Conservation (phyloP, 2,329 filamentous ascomycete genomes). For the Microcyclospora pomicola region DNA sequence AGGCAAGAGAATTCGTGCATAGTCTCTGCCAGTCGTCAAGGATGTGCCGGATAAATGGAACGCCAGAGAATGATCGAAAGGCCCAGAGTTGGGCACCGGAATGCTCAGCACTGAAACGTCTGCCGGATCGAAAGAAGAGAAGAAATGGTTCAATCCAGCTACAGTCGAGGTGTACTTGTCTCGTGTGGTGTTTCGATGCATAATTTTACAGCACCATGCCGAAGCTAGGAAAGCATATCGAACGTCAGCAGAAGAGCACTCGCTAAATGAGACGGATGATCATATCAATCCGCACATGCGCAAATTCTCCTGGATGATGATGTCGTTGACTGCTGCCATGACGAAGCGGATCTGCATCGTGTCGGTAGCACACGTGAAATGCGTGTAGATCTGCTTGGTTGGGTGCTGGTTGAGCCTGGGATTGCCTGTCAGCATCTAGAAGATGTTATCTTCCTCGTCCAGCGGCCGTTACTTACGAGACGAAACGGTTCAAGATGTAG, state of each 20-base stretch:
- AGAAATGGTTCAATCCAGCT: too few relatives aligned
- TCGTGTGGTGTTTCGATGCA: too few relatives aligned
- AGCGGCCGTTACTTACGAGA: slow-evolving; percentile 30
- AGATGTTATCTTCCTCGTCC: background rate
- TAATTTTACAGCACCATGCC: background rate
- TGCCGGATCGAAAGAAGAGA: too few relatives aligned
- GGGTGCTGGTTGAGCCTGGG: slow-evolving; percentile 80
- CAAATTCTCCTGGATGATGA: slow-evolving; percentile 99
- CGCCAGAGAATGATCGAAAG: too few relatives aligned
- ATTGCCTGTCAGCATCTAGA: slow-evolving; percentile 7
- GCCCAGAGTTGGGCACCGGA: too few relatives aligned
- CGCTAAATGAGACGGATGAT: slow-evolving; percentile 3
- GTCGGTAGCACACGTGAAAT: slow-evolving; percentile 97
- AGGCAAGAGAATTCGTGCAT: too few relatives aligned
- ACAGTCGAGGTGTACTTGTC: too few relatives aligned
- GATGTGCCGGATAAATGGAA: too few relatives aligned
- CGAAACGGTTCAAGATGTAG: slow-evolving; percentile 97
- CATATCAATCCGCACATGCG: slow-evolving; percentile 94
- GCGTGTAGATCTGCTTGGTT: slow-evolving; percentile 99
- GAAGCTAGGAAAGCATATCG: background rate
- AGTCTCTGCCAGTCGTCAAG: too few relatives aligned
- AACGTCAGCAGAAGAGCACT: background rate
- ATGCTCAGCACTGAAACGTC: too few relatives aligned
- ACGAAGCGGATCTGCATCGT: slow-evolving; percentile 99
- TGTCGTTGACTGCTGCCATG: slow-evolving; percentile 99